Evolutionary conservation across 306 rosid species (phyloP), one percentile per base, ranked within the genome.

Genomic region (Quercus engelmannii): DNA sequence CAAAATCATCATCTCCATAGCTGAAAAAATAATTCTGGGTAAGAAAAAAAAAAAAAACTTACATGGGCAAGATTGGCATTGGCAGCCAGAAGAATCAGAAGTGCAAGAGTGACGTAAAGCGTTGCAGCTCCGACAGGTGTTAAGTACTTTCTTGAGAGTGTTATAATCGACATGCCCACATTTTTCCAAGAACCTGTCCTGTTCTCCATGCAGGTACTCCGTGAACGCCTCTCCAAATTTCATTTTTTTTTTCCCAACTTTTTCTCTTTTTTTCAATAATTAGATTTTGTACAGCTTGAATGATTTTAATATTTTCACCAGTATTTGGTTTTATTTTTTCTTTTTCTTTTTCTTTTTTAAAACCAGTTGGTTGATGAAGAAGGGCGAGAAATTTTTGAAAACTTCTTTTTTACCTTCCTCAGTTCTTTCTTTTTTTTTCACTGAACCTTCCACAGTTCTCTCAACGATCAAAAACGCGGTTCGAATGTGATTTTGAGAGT

Each of bases 71-170:
- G 98, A 87, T 73, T 84, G 88, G 73, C 97, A 87, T 54, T 87
- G 87, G 30, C 94, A 94, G 35, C 86, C 86, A 61, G 79, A 63
- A 26, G 76, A 94, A 43, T 86, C 86, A 61, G 78, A 63, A 23
- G 75, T 64, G 49, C 71, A 65, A 70, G 84, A 78, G 20, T 30
- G 74, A 23, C 83, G 59, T 78, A 68, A 63, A n/a, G 49, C 10
- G 61, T 83, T 86, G n/a, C 89, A 89, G 61, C 55, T 73, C 79
- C 75, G 85, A 74, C 98, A 94, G 68, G 81, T 89, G 88, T 89
- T 92, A 10, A 94, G 86, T 21, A 94, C 98, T n/a, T 89, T 89
- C 85, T 94, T 94, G 38, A 94, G 82, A 75, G 89, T 82, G 77
- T 87, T 84, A 31, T 92, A 94, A 80, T 92, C 97, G 10, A 94